These are phyloP conservation scores for Corynespora cassiicola DNA, from an alignment of 2,329 filamentous ascomycete species.

Conservation along the genomic window DNA sequence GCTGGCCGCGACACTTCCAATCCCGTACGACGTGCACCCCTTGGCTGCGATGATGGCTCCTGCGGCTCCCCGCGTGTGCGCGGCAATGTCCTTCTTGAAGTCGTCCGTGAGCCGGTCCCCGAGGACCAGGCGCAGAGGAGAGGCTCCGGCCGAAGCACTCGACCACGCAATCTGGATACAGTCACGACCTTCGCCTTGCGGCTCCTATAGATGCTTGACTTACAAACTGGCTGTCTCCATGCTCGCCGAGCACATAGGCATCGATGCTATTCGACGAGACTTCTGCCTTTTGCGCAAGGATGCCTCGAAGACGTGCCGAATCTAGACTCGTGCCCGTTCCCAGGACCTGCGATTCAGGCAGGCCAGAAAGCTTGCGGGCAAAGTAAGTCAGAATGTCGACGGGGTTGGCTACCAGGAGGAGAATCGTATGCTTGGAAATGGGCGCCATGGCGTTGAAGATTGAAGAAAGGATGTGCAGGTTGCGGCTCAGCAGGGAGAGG, in stretches of 20 bases:
- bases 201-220: too few relatives aligned
- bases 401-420: conserved; percentile 62
- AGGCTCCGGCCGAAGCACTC: conserved; percentile 50
- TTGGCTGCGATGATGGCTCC: conserved; percentile 58
- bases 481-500: conserved; percentile 55
- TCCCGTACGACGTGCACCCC: conserved; percentile 59
- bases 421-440: conserved; percentile 54
- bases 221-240: conserved; percentile 57
- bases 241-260: conserved; percentile 57
- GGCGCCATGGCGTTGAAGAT: conserved; percentile 58
- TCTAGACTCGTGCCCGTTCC: conserved; percentile 63
- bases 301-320: conserved; percentile 56
- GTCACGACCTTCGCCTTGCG: too few relatives aligned
- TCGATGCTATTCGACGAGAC: conserved; percentile 48
- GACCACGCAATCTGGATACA: conserved; percentile 54
- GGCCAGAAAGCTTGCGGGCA: conserved; percentile 54
- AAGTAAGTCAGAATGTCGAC: conserved; percentile 63
- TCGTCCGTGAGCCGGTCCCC: conserved; percentile 24
- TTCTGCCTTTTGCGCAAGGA: conserved; percentile 48
- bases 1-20: conserved; percentile 55
- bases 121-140: conserved; percentile 47
- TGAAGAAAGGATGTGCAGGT: conserved; percentile 56
- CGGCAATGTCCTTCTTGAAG: conserved; percentile 46
- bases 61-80: conserved; percentile 55
- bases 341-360: conserved; percentile 58